These are phyloP conservation scores for Tetracladium marchalianum DNA, from an alignment of 495 filamentous ascomycete species.

Conservation along the genomic window DNA sequence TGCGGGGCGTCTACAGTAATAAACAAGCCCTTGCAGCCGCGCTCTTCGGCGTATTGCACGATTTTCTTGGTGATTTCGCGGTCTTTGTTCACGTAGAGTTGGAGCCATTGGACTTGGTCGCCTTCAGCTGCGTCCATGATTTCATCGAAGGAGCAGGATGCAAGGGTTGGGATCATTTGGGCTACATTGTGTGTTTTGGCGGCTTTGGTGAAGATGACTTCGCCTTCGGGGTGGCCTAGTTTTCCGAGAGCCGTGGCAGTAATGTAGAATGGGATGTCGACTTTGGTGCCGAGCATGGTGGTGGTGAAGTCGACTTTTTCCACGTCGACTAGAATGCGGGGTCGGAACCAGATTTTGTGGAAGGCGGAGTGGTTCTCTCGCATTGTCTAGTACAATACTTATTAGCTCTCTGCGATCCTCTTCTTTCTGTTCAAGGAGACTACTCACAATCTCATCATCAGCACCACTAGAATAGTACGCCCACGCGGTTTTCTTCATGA, in stretches of 20 bases:
- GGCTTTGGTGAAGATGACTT: slow-evolving; percentile 79
- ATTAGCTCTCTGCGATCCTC: not conserved
- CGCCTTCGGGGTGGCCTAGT: slow-evolving; percentile 79
- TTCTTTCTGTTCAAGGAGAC: not conserved
- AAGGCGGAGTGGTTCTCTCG: slow-evolving; percentile 93
- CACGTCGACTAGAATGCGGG: slow-evolving; percentile 75
- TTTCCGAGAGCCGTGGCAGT: slow-evolving; percentile 90
- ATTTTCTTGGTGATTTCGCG: slow-evolving; percentile 83
- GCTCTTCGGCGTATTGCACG: slow-evolving; percentile 79
- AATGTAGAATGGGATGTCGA: slow-evolving; percentile 79
- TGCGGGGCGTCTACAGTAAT: slow-evolving; percentile 98
- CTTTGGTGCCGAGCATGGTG: slow-evolving; percentile 83
- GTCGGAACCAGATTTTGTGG: slow-evolving; percentile 97
- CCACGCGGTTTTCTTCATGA: slow-evolving; percentile 95
- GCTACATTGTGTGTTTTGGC: slow-evolving; percentile 78
- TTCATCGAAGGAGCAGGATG: slow-evolving; percentile 95
- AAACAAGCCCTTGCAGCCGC: slow-evolving; percentile 93
- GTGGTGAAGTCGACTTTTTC: slow-evolving; percentile 76
- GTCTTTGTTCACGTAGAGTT: slow-evolving; percentile 98
- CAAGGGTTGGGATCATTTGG: slow-evolving; percentile 98
- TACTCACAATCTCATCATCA: slow-evolving; percentile 90
- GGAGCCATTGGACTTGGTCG: slow-evolving; percentile 90
- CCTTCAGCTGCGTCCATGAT: slow-evolving; percentile 76
- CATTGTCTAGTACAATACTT: slow-evolving; percentile 58
- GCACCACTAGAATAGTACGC: slow-evolving; percentile 94